These are phyloP conservation scores for Penicillium mononematosum DNA, from an alignment of 495 filamentous ascomycete genomes.

Conservation along the genomic window DNA sequence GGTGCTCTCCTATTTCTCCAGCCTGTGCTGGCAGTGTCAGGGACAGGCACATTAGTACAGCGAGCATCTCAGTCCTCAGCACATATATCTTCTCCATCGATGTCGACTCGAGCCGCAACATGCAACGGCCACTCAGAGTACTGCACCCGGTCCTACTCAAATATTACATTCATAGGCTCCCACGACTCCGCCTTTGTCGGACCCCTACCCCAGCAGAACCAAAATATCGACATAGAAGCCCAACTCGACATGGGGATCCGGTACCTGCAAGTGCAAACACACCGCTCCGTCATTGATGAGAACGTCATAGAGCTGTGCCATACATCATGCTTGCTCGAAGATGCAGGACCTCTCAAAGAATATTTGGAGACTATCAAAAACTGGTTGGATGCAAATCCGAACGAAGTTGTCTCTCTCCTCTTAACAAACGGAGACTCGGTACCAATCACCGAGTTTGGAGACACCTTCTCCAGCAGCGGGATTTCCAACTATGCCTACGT, in stretches of 20 bases:
- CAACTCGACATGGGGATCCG: constrained; percentile 68
- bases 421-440: constrained; percentile 65
- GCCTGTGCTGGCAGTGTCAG: constrained; percentile 5
- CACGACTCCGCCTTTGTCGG: constrained; percentile 69
- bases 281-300: constrained; percentile 41
- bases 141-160: constrained; percentile 61
- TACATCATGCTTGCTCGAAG: constrained; percentile 60
- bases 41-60: not conserved
- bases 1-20: constrained; percentile 18
- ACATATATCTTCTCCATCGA: constrained; percentile 6
- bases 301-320: constrained; percentile 63
- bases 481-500: constrained; percentile 59
- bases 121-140: constrained; percentile 69
- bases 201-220: constrained; percentile 60
- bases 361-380: constrained; percentile 58
- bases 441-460: constrained; percentile 47
- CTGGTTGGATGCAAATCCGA: constrained; percentile 64
- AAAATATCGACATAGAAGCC: constrained; percentile 61
- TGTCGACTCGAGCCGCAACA: constrained; percentile 13
- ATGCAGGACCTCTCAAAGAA: constrained; percentile 57
- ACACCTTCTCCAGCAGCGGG: constrained; percentile 53
- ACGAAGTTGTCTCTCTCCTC: constrained; percentile 69
- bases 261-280: constrained; percentile 68
- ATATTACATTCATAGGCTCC: constrained; percentile 66
- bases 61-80: constrained; percentile 7